phyloP scores from a whole-genome alignment of 805 yeast species.

The Geotrichum ghanense region DNA sequence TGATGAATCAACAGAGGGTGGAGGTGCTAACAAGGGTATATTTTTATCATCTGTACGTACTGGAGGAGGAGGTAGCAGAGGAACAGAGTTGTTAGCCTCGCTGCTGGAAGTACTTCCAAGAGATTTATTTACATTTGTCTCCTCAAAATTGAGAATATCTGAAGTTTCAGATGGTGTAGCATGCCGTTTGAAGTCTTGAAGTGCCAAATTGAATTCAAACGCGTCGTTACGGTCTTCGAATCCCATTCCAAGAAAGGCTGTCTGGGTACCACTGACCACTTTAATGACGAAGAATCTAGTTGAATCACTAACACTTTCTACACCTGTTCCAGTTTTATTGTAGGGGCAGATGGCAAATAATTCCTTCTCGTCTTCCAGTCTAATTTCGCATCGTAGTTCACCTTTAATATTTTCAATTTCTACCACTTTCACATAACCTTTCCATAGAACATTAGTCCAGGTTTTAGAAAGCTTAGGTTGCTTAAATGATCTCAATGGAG shows the following conservation, averaged over 20 bases:
- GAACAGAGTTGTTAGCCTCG: not conserved
- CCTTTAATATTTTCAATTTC: conserved; percentile 14
- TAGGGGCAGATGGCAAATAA: conserved; percentile 30
- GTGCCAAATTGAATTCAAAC: conserved; percentile 28
- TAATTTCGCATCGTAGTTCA: conserved; percentile 18
- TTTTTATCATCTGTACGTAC: too few relatives aligned
- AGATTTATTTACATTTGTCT: conserved; percentile 14
- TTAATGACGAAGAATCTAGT: conserved; percentile 27
- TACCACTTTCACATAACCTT: conserved; percentile 23
- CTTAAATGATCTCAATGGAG: conserved; percentile 18
- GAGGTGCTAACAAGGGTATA: conserved; percentile 19
- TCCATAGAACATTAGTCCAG: conserved; percentile 30
- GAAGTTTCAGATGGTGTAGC: not conserved
- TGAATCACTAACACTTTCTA: conserved; percentile 21
- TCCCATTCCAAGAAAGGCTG: conserved; percentile 33
- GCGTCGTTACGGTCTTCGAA: conserved; percentile 26
- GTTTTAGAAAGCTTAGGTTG: conserved; percentile 19
- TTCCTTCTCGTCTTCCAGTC: conserved; percentile 21
- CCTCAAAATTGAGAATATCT: conserved; percentile 12
- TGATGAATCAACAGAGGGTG: conserved; percentile 17
- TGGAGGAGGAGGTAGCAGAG: conserved; percentile 2
- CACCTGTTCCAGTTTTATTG: conserved; percentile 20
- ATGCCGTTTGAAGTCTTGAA: conserved; percentile 23
- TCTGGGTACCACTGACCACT: conserved; percentile 23
- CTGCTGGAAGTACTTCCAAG: too few relatives aligned